A percentile compares a stretch with the other conserved stretches of the same genome.
These are phyloP conservation scores for Lactarius psammicola DNA, from an alignment of 768 basidiomycete genomes.

Conservation along the genomic window DNA sequence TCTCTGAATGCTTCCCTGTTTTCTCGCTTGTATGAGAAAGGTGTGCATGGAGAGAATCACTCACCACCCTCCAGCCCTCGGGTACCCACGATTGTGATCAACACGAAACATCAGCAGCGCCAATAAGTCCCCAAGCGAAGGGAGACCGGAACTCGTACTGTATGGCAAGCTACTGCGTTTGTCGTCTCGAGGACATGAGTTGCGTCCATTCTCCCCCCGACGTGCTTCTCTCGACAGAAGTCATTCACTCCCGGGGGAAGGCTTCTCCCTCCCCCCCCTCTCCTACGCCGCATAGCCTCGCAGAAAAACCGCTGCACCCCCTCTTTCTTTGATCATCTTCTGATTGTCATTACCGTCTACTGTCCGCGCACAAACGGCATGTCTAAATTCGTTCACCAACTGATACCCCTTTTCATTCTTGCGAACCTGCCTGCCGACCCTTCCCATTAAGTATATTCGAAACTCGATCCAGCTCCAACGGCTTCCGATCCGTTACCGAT, in stretches of 20 bases:
- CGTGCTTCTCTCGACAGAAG: neutral
- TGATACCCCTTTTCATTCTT: conserved; percentile 5
- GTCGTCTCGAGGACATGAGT: neutral
- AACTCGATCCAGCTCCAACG: neutral
- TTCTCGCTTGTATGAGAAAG: neutral
- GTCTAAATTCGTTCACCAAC: neutral
- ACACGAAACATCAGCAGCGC: neutral
- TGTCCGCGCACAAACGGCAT: neutral
- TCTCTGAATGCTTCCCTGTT: neutral
- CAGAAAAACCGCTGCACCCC: neutral
- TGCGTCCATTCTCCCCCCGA: neutral
- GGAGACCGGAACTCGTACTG: neutral
- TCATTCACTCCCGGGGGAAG: neutral
- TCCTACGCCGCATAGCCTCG: neutral
- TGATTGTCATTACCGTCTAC: conserved; percentile 1
- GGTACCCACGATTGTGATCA: neutral
- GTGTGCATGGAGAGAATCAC: neutral
- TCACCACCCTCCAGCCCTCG: neutral
- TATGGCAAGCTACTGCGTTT: neutral
- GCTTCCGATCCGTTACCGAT: neutral
- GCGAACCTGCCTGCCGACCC: neutral
- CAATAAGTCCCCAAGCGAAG: neutral
- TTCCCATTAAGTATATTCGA: neutral
- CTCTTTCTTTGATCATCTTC: neutral
- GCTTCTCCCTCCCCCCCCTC: neutral